Base-by-base conservation (phyloP, 371 early-diverging fungal species). In the Haplosporangium sp. region DNA sequence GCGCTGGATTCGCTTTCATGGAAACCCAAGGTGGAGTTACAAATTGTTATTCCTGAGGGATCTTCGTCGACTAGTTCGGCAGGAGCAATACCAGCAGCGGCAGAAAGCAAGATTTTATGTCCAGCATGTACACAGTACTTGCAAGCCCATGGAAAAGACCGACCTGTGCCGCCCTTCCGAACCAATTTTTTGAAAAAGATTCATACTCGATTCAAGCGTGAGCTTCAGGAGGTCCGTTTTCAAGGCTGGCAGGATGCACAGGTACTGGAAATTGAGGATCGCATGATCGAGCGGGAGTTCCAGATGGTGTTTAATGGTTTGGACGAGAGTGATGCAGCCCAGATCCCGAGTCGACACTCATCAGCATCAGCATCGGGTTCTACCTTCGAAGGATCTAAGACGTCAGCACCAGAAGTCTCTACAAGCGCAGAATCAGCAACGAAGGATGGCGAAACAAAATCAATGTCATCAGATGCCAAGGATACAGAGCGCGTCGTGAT, bases 221-320 rank as follows among this genome's bases (percentile, higher is more conserved):
- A 70, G 60, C 62, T 76, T 13, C 77, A 76, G 56, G 77, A 76
- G 37, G 67, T 76, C 11, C 77, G 77, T 18, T 76, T 76, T 50
- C 77, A 76, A 40, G 77, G 77, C 9, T 76, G 77, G 77, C 77
- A 76, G 67, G 77, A 76, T 66, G 77, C 77, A n/a, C 77, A 76
- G 48, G 56, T 71, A 36, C 67, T 76, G 21, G 77, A 76, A 38
- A 76, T 76, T 48, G 70, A 69, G 58, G 76, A 75, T n/a, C 66
- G 76, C 14, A 69, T 75, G 76, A 21, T 16, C 11, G 76, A 75
- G 50, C 55, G 70, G n/a, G 70, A 75, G 56, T 75, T 75, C 40
- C 69, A 75, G 55, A 62, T 75, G 45, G 76, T 75, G 12, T 75
- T 75, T 52, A 69, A 74, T 54, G 75, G 75, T 37, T 40, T 69